A percentile compares a stretch with the other conserved stretches of the same genome.
Evolutionary conservation across 2,329 filamentous ascomycete species (phyloP).

Genomic region (Rhynchosporium graminicola): DNA sequence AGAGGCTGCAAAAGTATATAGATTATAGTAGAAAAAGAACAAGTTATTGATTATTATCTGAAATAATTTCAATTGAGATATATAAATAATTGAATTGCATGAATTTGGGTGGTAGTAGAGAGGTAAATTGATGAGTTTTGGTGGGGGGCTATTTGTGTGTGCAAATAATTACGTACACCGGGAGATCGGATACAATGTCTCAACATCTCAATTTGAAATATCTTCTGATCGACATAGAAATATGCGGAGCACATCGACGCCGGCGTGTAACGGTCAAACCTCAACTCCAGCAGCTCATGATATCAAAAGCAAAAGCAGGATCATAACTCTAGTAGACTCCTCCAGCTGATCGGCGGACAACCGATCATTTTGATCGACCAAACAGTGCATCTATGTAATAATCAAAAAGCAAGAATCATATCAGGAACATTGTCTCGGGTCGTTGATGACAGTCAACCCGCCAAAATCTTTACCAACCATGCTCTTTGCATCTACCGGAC

Average conservation of each 20-base stretch:
- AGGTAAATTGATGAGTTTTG: not conserved
- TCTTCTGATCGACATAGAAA: not conserved
- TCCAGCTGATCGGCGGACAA: conserved; percentile 1
- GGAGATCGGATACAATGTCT: no score
- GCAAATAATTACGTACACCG: no score
- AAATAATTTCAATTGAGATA: not conserved
- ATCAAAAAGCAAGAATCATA: not conserved
- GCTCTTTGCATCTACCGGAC: conserved; percentile 31
- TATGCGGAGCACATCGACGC: not conserved
- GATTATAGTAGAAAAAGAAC: not conserved
- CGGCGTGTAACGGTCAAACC: not conserved
- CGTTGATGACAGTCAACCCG: conserved; percentile 29
- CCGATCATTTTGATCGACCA: not conserved
- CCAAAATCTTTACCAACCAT: conserved; percentile 34
- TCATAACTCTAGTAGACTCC: not conserved
- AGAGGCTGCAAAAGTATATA: not conserved
- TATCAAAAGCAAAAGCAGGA: not conserved
- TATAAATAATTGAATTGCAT: not conserved
- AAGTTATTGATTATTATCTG: not conserved
- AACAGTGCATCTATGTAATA: not conserved
- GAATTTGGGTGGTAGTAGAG: not conserved
- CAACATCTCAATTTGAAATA: not conserved
- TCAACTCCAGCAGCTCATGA: not conserved
- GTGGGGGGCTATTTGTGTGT: not conserved
- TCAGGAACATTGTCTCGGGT: not conserved